Conservation (phyloP, 257 asterid genomes). For the Cruciata laevipes region DNA sequence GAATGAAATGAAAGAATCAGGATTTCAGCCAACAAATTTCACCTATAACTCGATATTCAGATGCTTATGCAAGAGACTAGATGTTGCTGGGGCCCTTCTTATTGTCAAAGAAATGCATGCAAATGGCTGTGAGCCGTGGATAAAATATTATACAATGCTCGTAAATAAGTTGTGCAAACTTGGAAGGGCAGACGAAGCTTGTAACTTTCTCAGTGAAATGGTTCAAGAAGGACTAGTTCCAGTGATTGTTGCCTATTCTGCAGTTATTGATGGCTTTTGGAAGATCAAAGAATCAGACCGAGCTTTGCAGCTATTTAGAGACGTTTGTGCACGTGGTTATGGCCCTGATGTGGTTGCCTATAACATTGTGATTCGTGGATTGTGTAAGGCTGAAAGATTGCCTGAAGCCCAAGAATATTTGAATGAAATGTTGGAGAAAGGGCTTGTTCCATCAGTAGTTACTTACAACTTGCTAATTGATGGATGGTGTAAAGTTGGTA, state of each 20-base stretch:
- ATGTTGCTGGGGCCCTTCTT: slow-evolving; percentile 51
- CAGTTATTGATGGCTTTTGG: slow-evolving; percentile 60
- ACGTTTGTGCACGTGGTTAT: slow-evolving; percentile 54
- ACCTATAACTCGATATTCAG: slow-evolving; percentile 78
- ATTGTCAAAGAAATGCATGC: slow-evolving; percentile 64
- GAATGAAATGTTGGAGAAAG: slow-evolving; percentile 54
- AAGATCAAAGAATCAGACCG: slow-evolving; percentile 44
- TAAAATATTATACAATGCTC: slow-evolving; percentile 67
- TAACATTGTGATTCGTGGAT: slow-evolving; percentile 71
- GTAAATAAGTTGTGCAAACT: slow-evolving; percentile 51
- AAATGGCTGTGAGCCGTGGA: slow-evolving; percentile 81
- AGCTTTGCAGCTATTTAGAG: slow-evolving; percentile 57
- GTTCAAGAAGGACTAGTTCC: slow-evolving; percentile 63
- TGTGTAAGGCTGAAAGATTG: slow-evolving; percentile 48
- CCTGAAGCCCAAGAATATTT: slow-evolving; percentile 54
- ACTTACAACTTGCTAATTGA: slow-evolving; percentile 80
- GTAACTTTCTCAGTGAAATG: slow-evolving; percentile 56
- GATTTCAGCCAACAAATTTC: slow-evolving; percentile 65
- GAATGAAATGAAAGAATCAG: slow-evolving; percentile 58
- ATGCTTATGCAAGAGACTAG: slow-evolving; percentile 61
- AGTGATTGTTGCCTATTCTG: slow-evolving; percentile 68
- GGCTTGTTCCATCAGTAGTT: slow-evolving; percentile 76
- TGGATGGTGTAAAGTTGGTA: slow-evolving; percentile 73
- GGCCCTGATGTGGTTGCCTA: slow-evolving; percentile 74
- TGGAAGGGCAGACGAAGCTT: slow-evolving; percentile 60